Base-by-base conservation (phyloP, 257 asterid genomes). In the Gentiana dahurica region DNA sequence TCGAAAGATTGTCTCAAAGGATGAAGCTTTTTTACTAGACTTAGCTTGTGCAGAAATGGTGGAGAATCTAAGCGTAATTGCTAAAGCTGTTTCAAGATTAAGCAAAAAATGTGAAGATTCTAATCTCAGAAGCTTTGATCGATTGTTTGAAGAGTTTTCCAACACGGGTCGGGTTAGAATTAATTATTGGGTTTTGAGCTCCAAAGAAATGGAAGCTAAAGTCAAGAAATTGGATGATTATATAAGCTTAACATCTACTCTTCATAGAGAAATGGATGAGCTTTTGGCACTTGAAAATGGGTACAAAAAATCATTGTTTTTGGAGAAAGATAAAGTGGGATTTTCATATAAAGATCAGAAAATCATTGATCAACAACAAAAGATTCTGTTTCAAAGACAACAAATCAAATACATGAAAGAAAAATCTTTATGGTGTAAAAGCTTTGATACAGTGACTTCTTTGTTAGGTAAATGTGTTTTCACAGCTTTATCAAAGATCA, bases 11-110 rank as follows among this genome's bases (percentile, higher is more conserved):
- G 94, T 91, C 66, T 91, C 98, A 1, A 74, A 82, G 54, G 95
- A 85, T 59, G 98, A 91, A 4, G 75, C 64, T 1, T 92, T 92
- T 63, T 74, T 92, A 11, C 44, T 92, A 0, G 79, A 94, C 70
- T 55, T 88, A 24, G 95, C 94, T 5, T 88, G 90, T 61, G 93
- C 95, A 1, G 98, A 92, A 66, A 52, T 85, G 72, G 90, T 77
- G 3, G 97, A 82, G 50, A 85, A 72, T 57, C 81, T 92, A 37
- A 59, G 79, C 24, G 32, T 77, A 36, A 63, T 80, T 6, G 75
- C 93, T 0, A 78, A 77, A 56, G 78, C 94, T 1, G 70, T 81
- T 6, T 75, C 85, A 1, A 71, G 95, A 57, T 73, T 88, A 51
- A 70, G 95, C 32, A 61, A 54, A 2, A 85, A 61, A 36, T 88